Base-by-base conservation (phyloP, 139 green algal genomes). In the Chlamydomonas applanata region DNA sequence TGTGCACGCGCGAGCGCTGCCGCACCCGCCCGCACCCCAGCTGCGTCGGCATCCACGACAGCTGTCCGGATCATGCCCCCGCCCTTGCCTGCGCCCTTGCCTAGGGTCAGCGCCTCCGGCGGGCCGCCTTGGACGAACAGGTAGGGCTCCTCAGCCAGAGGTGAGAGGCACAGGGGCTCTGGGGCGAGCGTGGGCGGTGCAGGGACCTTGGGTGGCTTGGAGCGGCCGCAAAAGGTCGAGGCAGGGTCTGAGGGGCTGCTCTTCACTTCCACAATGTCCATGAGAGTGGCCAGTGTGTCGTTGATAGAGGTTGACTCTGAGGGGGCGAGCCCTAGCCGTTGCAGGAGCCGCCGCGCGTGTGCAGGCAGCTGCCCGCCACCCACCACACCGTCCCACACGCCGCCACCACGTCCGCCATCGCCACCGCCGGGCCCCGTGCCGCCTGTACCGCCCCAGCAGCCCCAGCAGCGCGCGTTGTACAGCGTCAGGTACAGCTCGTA, bases 161-260 rank as follows among this genome's bases (percentile, higher is more conserved):
- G 75, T 3, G 82, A 85, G 13, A 88, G 73, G n/a, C 57, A 72
- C 3, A 88, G 49, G 0, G 82, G 82, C 40, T 88, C 82, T 29
- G 74, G 74, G n/a, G 32, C 32, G 4, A 85, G 71, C 1, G 79
- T 79, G 16, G 79, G 75, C 13, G 69, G 79, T 19, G 69, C 63
- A 36, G 68, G 74, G 0, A 56, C 14, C 7, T 60, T 61, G n/a
- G 76, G 70, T 29, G 76, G 52, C 76, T 69, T 24, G 46, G 25
- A 14, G 49, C 69, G 11, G 24, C 54, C 24, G 54, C 54, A 62
- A 7, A 29, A 62, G 22, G 13, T 25, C 11, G 24, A 27, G 22
- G 9, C 13, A 17, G 22, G 0, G 53, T 29, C 53, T 29, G 20
- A 11, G 22, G 20, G 53, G 5, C 22, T 11, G 20, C 16, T 29